phyloP scores from a whole-genome alignment of 495 filamentous ascomycete species.

The Podospora pseudopauciseta region DNA sequence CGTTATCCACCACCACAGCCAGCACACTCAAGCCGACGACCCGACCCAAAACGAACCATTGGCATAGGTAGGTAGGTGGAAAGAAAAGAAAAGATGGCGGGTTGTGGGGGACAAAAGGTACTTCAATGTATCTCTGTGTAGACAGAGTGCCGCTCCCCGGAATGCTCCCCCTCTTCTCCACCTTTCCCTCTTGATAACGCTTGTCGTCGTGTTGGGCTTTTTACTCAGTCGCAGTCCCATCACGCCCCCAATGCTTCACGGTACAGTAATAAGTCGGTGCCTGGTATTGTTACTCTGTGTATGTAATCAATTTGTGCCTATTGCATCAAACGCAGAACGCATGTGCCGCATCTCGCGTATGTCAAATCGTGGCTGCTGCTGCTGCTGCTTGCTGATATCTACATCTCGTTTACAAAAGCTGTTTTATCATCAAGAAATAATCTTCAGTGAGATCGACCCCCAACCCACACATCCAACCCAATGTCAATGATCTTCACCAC shows the following conservation, averaged over 20 bases:
- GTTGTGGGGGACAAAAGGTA: background rate
- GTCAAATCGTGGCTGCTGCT: background rate
- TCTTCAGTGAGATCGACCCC: background rate
- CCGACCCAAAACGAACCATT: background rate
- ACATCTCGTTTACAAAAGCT: background rate
- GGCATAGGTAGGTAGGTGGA: too few relatives aligned
- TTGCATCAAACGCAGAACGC: background rate
- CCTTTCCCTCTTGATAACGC: background rate
- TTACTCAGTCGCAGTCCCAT: background rate
- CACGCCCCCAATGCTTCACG: background rate
- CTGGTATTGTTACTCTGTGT: background rate
- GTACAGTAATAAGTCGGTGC: conserved; percentile 2
- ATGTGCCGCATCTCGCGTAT: conserved; percentile 8
- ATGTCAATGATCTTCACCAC: background rate
- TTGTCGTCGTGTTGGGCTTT: background rate
- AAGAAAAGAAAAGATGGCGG: background rate
- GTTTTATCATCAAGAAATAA: background rate
- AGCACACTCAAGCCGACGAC: too few relatives aligned
- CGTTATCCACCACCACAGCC: background rate
- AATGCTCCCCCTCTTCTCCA: background rate
- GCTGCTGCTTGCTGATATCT: background rate
- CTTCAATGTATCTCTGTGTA: conserved; percentile 1
- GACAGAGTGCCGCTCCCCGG: too few relatives aligned
- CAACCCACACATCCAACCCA: background rate
- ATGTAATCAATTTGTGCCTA: background rate